Evolutionary conservation across 2,329 filamentous ascomycete genomes (phyloP), one percentile per base, ranked within the genome.

Genomic region (Colletotrichum godetiae): DNA sequence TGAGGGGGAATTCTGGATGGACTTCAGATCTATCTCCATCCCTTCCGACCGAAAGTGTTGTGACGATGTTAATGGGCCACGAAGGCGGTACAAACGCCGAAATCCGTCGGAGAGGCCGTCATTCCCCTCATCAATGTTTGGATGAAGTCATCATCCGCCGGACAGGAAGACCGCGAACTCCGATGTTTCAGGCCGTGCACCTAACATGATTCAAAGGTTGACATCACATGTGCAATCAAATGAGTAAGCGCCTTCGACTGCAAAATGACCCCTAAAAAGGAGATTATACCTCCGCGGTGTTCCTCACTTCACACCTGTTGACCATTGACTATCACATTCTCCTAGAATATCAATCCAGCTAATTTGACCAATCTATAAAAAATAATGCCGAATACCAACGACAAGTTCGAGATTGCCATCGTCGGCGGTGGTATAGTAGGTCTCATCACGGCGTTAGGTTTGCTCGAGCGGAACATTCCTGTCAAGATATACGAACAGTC

Each of bases 351-450:
- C 27, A 29, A 29, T 29, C 27, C 4, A 4, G 5, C 27, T 29
- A 29, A 29, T 4, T 29, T 29, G 27, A 29, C 27, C 2, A 29
- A 29, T 29, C 27, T 4, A 1, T 29, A 3, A 29, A 29, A 29
- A 29, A 29, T n/a, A 6, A 49, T 49, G 19, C 19, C 42, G 15
- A 19, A 49, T 49, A 1, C 4, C 4, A 22, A 49, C 15, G 19
- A 49, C 0, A 10, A 29, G 4, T 67, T 67, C 29, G 27, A 27
- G 5, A 76, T 88, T 57, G 87, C 86, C 66, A 85, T 89, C 42
- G 78, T 89, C n/a, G 90, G 83, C 75, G 88, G 81, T 65, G 90
- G 83, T 77, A 89, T 85, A 71, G 88, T 84, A 2, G 88, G 87
- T 8, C 77, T 88, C 10, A 82, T 84, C 22, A 82, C 88, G 0